phyloP scores from a whole-genome alignment of 305 asterid genomes.

The Nicotiana rustica region DNA sequence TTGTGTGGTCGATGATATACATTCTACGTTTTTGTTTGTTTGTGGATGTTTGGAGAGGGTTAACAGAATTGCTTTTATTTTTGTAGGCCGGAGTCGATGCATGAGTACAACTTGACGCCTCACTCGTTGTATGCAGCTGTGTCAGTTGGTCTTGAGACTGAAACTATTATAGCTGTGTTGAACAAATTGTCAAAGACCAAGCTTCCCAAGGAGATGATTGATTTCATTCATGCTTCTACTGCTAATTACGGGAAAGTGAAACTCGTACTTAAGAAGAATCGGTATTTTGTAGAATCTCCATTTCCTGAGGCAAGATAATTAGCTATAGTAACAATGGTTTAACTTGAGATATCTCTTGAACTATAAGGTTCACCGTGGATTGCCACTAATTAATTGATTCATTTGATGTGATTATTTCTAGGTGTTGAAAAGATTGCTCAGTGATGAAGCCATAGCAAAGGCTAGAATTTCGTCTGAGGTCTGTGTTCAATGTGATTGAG shows the following conservation, averaged over 20 bases:
- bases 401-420: conserved; percentile 46
- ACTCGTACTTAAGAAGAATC: conserved; percentile 93
- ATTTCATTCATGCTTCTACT: conserved; percentile 85
- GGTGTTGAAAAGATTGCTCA: conserved; percentile 80
- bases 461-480: conserved; percentile 81
- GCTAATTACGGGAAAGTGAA: conserved; percentile 98
- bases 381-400: conserved; percentile 16
- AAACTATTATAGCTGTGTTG: conserved; percentile 80
- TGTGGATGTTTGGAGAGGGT: conserved; percentile 28
- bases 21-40: background rate
- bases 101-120: conserved; percentile 95
- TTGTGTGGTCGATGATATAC: background rate
- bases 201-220: conserved; percentile 95
- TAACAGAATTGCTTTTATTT: conserved; percentile 36
- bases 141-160: conserved; percentile 97
- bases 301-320: conserved; percentile 84
- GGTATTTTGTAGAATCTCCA: conserved; percentile 87
- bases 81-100: conserved; percentile 97
- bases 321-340: conserved; percentile 29
- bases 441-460: conserved; percentile 74
- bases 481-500: conserved; percentile 32
- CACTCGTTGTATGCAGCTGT: conserved; percentile 95
- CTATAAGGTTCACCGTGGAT: background rate
- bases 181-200: conserved; percentile 88
- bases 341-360: conserved; percentile 30